phyloP scores from a whole-genome alignment of 352 stramenopile species.

The Globisporangium viniferum region DNA sequence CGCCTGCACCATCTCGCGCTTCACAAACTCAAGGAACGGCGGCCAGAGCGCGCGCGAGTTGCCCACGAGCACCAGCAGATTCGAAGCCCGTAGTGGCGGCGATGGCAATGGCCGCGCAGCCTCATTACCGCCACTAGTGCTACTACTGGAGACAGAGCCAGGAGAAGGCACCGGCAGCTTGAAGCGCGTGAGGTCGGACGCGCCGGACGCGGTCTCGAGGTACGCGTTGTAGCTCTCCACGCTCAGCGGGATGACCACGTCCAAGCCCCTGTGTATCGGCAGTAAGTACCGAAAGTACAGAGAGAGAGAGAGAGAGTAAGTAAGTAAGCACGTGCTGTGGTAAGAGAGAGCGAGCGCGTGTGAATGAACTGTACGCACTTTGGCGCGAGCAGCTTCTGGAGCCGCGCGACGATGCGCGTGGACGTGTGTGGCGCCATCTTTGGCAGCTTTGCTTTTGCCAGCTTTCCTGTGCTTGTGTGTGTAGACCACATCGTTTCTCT shows the following conservation, averaged over 20 bases:
- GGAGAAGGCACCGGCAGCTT: slow-evolving; percentile 29
- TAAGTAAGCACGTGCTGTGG: too few relatives aligned
- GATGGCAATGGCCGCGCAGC: too few relatives aligned
- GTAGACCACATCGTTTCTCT: too few relatives aligned
- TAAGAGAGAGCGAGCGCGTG: too few relatives aligned
- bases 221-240: slow-evolving; percentile 66
- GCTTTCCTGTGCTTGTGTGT: too few relatives aligned
- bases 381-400: slow-evolving; percentile 11
- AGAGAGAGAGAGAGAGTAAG: too few relatives aligned
- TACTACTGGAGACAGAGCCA: not conserved
- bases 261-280: slow-evolving; percentile 39
- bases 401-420: slow-evolving; percentile 17
- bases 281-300: too few relatives aligned
- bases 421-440: too few relatives aligned
- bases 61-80: slow-evolving; percentile 66
- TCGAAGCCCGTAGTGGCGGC: slow-evolving; percentile 20
- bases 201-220: slow-evolving; percentile 24
- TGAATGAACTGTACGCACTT: slow-evolving; percentile 16
- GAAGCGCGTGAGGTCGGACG: slow-evolving; percentile 44
- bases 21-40: slow-evolving; percentile 43
- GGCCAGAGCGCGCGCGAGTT: slow-evolving; percentile 60
- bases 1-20: slow-evolving; percentile 26
- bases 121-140: not conserved
- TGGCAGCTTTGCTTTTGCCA: too few relatives aligned
- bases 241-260: slow-evolving; percentile 63